Conservation (phyloP, 257 asterid species). For the Penstemon davidsonii region DNA sequence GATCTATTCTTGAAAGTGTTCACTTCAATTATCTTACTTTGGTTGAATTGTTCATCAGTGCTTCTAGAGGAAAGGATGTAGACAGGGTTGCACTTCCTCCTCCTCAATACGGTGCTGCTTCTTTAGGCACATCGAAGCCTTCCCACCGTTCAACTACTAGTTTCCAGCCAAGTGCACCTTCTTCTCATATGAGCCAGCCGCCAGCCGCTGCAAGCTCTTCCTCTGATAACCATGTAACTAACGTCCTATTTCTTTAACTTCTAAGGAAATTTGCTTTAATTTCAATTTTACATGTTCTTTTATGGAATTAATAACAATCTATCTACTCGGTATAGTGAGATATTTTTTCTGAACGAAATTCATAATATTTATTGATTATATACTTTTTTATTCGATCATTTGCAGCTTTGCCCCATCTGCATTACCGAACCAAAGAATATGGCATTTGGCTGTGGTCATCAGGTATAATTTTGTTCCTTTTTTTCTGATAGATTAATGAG, state of each 20-base stretch:
- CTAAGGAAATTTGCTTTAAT: neutral
- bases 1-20: neutral
- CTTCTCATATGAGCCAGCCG: slow-evolving; percentile 46
- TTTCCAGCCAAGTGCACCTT: slow-evolving; percentile 69
- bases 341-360: neutral
- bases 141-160: slow-evolving; percentile 40
- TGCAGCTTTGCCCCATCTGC: slow-evolving; percentile 93
- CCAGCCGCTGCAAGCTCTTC: slow-evolving; percentile 40
- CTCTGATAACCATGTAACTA: slow-evolving; percentile 66
- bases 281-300: neutral
- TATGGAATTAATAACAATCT: too few species aligned
- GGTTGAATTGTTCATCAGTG: slow-evolving; percentile 45
- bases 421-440: slow-evolving; percentile 65
- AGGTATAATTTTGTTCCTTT: slow-evolving; percentile 45
- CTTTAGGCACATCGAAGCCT: slow-evolving; percentile 55
- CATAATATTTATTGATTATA: slow-evolving; percentile 5
- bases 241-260: neutral
- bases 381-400: neutral
- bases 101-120: slow-evolving; percentile 65
- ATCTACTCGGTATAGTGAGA: neutral
- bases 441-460: slow-evolving; percentile 99
- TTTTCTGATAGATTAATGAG: neutral
- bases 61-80: slow-evolving; percentile 60
- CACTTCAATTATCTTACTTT: slow-evolving; percentile 12
- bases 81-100: slow-evolving; percentile 88